Base-by-base conservation (phyloP, 2,329 filamentous ascomycete species). In the Fonsecaea monophora region DNA sequence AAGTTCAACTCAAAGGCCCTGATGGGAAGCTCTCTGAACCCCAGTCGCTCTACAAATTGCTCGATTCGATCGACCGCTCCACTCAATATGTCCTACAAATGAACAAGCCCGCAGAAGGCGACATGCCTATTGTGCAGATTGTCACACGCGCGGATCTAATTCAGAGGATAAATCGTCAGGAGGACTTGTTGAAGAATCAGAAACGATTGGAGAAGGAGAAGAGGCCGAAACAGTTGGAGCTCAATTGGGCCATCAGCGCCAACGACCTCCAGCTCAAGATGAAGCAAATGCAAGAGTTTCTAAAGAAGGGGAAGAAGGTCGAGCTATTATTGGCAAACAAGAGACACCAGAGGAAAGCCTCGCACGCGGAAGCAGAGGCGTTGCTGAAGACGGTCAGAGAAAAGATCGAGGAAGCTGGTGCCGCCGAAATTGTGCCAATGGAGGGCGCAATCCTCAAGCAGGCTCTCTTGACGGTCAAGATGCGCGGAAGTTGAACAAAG, bases 161-260 rank as follows among this genome's bases (percentile, higher is more conserved):
- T 75, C 73, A 82, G 71, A 78, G 78, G 25, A 79, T 84, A 62
- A 78, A 82, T 63, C 59, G 69, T 4, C 69, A 73, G 35, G 74
- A 76, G 21, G 76, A 77, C 64, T 73, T 75, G 18, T 45, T 48
- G 74, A 75, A 64, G 67, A 73, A 79, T 75, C 70, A 58, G 30
- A 80, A 76, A 61, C 81, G 81, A 54, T 79, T 81, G 66, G 67
- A 67, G 55, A 68, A 67, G 21, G 54, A 58, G 72, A 73, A 72
- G 74, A 77, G 74, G 72, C 75, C 78, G 15, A 97, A 97, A 81
- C 89, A 90, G 75, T 78, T 97, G n/a, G 94, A 97, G 80, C 73
- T 98, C 73, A 94, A 92, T 77, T 98, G 94, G 94, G 89, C 90
- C 38, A 96, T 96, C 74, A 89, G 88, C 68, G 75, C 78, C 12